Percentiles rank a stretch among this genome's conserved stretches.
phyloP scores from a whole-genome alignment of 1,139 yeast species.

The Blastobotrys ciferrii region DNA sequence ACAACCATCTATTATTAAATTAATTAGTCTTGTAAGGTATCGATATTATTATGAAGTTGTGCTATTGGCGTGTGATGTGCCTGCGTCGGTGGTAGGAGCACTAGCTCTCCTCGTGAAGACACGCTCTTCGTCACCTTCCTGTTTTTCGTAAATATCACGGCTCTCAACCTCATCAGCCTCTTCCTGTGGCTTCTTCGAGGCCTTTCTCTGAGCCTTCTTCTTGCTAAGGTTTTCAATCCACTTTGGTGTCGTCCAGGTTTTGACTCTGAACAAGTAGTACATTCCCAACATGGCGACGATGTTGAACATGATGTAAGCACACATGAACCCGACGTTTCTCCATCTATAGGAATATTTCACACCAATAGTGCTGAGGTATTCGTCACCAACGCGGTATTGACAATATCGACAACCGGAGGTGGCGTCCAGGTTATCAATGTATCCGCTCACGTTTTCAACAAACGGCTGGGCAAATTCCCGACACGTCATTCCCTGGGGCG shows the following conservation, averaged over 20 bases:
- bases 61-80: not conserved
- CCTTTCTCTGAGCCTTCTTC: constrained; percentile 11
- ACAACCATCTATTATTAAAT: not conserved
- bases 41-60: not conserved
- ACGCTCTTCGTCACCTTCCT: constrained; percentile 23
- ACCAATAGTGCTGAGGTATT: constrained; percentile 43
- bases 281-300: constrained; percentile 44
- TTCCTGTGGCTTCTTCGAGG: constrained; percentile 13
- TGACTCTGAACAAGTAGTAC: constrained; percentile 43
- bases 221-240: constrained; percentile 10
- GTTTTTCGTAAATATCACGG: constrained; percentile 20
- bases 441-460: constrained; percentile 43
- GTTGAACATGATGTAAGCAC: constrained; percentile 57
- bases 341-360: constrained; percentile 49
- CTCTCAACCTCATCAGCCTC: constrained; percentile 14
- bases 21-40: not conserved
- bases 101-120: constrained; percentile 9
- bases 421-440: constrained; percentile 42
- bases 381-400: constrained; percentile 44
- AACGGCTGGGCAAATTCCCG: constrained; percentile 43
- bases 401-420: constrained; percentile 49
- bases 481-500: constrained; percentile 52
- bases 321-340: constrained; percentile 65
- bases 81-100: not conserved
- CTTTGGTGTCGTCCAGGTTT: constrained; percentile 24